Percentiles rank a stretch among this genome's conserved stretches.
These are phyloP conservation scores for Salvia hispanica DNA, from an alignment of 257 asterid species.

Conservation along the genomic window DNA sequence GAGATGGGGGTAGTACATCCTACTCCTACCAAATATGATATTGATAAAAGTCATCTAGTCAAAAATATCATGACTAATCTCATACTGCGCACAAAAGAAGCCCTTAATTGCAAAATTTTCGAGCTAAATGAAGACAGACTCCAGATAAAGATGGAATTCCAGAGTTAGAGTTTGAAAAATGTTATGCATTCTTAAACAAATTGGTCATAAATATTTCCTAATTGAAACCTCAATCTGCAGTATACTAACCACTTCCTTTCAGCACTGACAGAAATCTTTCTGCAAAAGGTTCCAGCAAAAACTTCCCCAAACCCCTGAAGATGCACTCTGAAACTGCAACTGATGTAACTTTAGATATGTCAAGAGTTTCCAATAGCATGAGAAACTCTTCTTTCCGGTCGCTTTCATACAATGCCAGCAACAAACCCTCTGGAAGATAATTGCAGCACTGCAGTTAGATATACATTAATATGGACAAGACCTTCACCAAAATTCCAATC, in stretches of 20 bases:
- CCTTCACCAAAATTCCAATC: not conserved
- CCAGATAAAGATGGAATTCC: constrained; percentile 16
- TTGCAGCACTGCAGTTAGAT: constrained; percentile 32
- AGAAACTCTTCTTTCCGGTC: constrained; percentile 53
- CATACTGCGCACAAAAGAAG: too few relatives aligned
- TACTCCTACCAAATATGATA: too few relatives aligned
- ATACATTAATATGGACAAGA: constrained; percentile 10
- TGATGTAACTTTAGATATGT: constrained; percentile 63
- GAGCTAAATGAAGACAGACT: constrained; percentile 17
- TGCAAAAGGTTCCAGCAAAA: constrained; percentile 54
- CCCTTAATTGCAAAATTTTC: constrained; percentile 3
- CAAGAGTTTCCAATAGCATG: constrained; percentile 60
- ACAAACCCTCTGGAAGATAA: constrained; percentile 60
- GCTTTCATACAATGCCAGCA: constrained; percentile 71
- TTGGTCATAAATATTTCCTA: not conserved
- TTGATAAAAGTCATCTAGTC: too few relatives aligned
- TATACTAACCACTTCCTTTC: constrained; percentile 59
- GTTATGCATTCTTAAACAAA: not conserved
- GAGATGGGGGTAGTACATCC: too few relatives aligned
- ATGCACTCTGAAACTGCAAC: constrained; percentile 41
- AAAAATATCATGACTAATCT: too few relatives aligned
- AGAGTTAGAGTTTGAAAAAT: not conserved
- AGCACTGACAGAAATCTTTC: constrained; percentile 60
- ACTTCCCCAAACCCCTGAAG: constrained; percentile 76
- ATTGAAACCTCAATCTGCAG: constrained; percentile 19